Evolutionary conservation across 2,329 filamentous ascomycete species (phyloP).

Genomic region (Phaeoacremonium minimum): DNA sequence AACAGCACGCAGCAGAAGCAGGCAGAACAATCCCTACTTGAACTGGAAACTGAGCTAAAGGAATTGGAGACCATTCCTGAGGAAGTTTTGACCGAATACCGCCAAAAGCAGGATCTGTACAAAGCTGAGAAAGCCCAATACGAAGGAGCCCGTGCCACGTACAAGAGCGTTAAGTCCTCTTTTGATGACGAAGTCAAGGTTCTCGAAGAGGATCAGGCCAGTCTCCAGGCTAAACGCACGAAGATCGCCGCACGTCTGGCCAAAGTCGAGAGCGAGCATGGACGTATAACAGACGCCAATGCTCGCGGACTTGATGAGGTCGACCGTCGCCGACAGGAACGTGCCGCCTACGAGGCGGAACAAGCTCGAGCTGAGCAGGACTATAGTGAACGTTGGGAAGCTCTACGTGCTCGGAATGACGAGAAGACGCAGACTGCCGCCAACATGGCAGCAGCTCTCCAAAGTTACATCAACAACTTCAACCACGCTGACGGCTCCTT

Average conservation of each 20-base stretch:
- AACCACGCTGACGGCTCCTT: conserved; percentile 34
- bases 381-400: conserved; percentile 31
- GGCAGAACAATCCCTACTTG: conserved; percentile 30
- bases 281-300: conserved; percentile 66
- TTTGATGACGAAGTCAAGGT: conserved; percentile 60
- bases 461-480: conserved; percentile 36
- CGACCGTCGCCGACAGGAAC: conserved; percentile 51
- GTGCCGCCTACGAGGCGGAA: conserved; percentile 40
- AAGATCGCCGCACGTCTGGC: conserved; percentile 67
- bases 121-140: conserved; percentile 54
- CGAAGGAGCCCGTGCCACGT: conserved; percentile 50
- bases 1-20: conserved; percentile 70
- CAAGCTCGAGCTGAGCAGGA: conserved; percentile 39
- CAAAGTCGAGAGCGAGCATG: conserved; percentile 70
- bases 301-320: conserved; percentile 60
- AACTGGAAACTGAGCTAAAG: conserved; percentile 56
- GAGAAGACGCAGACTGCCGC: conserved; percentile 35
- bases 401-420: conserved; percentile 26
- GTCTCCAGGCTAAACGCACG: conserved; percentile 64
- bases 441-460: conserved; percentile 27
- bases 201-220: conserved; percentile 60
- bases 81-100: conserved; percentile 55
- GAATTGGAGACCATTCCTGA: conserved; percentile 60
- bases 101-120: conserved; percentile 46
- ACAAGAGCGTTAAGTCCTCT: conserved; percentile 54